Evolutionary conservation across 306 rosid species (phyloP).

Genomic region (Quercus robur): DNA sequence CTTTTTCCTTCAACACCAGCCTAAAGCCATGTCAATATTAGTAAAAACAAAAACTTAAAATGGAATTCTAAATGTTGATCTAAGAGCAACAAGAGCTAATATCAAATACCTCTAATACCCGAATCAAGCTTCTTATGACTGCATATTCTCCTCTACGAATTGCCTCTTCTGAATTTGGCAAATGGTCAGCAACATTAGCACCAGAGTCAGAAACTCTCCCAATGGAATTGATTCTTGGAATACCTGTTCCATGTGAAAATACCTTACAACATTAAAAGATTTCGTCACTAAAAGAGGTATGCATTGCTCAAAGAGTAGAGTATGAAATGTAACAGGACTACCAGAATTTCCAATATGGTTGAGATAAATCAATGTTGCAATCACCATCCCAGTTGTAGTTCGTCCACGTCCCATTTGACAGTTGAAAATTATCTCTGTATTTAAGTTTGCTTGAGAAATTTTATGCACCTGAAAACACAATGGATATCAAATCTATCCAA

Average conservation of each 20-base stretch:
- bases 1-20: conserved; percentile 95
- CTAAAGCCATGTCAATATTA: conserved; percentile 39
- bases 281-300: neutral
- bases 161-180: conserved; percentile 81
- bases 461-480: conserved; percentile 66
- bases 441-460: conserved; percentile 73
- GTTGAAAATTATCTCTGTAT: conserved; percentile 75
- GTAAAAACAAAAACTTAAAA: conserved; percentile 10
- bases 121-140: conserved; percentile 85
- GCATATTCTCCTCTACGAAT: conserved; percentile 88
- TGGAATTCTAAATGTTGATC: neutral
- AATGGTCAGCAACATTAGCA: conserved; percentile 49
- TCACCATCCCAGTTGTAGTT: conserved; percentile 95
- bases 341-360: conserved; percentile 84
- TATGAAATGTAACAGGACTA: conserved; percentile 27
- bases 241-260: conserved; percentile 47
- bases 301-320: neutral
- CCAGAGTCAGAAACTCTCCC: conserved; percentile 62
- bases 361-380: conserved; percentile 82
- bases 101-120: conserved; percentile 79
- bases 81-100: conserved; percentile 15
- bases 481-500: conserved; percentile 19
- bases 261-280: conserved; percentile 5
- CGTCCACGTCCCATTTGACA: conserved; percentile 99
- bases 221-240: conserved; percentile 72